Conservation (phyloP, 352 stramenopile genomes). For the Ophiocytium majus region DNA sequence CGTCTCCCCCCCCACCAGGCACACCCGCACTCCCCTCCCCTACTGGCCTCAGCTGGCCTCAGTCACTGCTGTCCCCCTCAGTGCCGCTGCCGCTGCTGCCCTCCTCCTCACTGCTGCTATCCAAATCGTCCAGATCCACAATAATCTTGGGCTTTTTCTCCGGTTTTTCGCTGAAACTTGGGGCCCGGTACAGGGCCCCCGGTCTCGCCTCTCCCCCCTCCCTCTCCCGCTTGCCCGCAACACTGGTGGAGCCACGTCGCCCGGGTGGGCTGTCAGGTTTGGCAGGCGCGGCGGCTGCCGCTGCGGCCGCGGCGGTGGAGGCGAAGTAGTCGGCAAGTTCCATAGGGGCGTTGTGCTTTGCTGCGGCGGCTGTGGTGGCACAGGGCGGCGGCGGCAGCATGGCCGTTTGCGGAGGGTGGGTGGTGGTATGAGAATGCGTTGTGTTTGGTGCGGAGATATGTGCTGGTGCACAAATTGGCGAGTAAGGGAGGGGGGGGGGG, state of each 20-base stretch:
- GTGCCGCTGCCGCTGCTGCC: conserved; percentile 11
- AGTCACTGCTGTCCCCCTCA: background rate
- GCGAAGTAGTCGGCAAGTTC: background rate
- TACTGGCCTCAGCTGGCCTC: too few species aligned
- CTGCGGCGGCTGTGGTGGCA: background rate
- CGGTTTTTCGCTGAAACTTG: too few species aligned
- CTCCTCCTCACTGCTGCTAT: conserved; percentile 40
- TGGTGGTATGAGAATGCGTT: background rate
- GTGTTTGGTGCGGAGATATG: background rate
- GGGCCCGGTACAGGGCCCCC: background rate
- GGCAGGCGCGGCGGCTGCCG: background rate
- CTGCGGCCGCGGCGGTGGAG: background rate
- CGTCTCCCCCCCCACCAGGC: too few species aligned
- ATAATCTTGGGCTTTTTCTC: conserved; percentile 51
- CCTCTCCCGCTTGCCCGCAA: background rate
- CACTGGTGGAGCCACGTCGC: background rate
- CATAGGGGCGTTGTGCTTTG: background rate
- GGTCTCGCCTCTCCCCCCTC: background rate
- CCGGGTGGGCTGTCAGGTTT: too few species aligned
- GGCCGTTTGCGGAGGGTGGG: background rate
- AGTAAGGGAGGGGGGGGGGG: too few species aligned
- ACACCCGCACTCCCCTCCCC: too few species aligned
- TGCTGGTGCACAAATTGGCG: too few species aligned
- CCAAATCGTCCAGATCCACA: conserved; percentile 54
- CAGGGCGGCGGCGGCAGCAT: background rate